phyloP scores from a whole-genome alignment of 2,329 filamentous ascomycete genomes.

The Xylaria sp. region DNA sequence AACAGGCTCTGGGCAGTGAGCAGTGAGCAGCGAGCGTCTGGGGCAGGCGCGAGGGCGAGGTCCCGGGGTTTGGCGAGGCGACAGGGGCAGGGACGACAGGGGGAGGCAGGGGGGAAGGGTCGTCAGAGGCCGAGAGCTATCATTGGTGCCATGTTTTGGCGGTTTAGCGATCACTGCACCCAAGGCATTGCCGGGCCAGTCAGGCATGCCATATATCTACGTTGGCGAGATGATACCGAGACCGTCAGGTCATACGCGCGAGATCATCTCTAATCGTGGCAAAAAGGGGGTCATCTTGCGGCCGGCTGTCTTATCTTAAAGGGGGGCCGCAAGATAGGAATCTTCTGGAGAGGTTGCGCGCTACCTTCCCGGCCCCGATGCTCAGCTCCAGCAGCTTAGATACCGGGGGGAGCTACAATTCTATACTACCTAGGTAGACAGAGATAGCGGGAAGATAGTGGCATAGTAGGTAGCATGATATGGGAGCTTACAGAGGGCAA shows the following conservation, averaged over 20 bases:
- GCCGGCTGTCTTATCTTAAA: conserved; percentile 8
- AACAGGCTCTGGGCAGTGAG: no score
- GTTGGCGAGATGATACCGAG: conserved; percentile 12
- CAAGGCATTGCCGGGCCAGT: conserved; percentile 7
- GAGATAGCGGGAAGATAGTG: conserved; percentile 21
- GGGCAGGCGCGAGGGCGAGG: neutral
- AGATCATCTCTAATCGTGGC: conserved; percentile 10
- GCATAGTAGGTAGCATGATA: neutral
- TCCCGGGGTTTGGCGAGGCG: conserved; percentile 26
- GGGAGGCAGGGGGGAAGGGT: neutral
- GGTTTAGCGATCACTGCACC: neutral
- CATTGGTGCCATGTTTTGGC: conserved; percentile 26
- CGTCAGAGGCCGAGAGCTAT: neutral
- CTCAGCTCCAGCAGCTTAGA: neutral
- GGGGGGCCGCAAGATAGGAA: conserved; percentile 16
- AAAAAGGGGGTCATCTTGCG: conserved; percentile 9
- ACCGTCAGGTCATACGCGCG: conserved; percentile 24
- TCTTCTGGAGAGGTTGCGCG: conserved; percentile 6
- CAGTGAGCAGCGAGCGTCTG: conserved; percentile 6
- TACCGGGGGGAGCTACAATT: neutral
- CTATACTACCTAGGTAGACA: neutral
- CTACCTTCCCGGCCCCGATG: neutral
- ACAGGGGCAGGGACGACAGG: conserved; percentile 11
- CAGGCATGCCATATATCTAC: conserved; percentile 10
- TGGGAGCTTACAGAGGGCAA: conserved; percentile 9